phyloP scores from a whole-genome alignment of 371 early-diverging fungal genomes.

The Mucor sp. region DNA sequence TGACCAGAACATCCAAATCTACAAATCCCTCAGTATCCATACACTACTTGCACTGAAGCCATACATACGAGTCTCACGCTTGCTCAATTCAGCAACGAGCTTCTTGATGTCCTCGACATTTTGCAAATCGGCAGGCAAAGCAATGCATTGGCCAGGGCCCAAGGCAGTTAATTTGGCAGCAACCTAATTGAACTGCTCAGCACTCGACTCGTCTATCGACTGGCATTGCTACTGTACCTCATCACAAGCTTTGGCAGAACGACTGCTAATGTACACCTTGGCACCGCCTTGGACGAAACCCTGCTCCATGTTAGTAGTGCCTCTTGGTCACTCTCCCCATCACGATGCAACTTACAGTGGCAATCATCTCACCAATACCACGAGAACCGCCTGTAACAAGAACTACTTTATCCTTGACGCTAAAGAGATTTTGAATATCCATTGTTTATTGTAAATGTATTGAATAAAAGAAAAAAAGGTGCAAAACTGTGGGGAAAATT shows the following conservation, averaged over 20 bases:
- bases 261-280: slow-evolving; percentile 75
- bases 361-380: slow-evolving; percentile 78
- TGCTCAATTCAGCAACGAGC: slow-evolving; percentile 60
- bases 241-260: slow-evolving; percentile 65
- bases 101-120: slow-evolving; percentile 59
- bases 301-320: slow-evolving; percentile 14
- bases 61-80: slow-evolving; percentile 59
- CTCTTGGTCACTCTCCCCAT: neutral
- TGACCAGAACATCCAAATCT: slow-evolving; percentile 84
- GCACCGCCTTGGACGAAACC: slow-evolving; percentile 79
- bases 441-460: slow-evolving; percentile 24
- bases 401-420: slow-evolving; percentile 85
- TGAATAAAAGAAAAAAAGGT: neutral
- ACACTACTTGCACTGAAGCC: neutral
- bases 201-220: neutral
- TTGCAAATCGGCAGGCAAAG: slow-evolving; percentile 80
- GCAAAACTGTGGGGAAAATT: slow-evolving; percentile 10
- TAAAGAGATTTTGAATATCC: slow-evolving; percentile 68
- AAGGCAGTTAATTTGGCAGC: slow-evolving; percentile 59
- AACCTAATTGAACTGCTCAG: slow-evolving; percentile 17
- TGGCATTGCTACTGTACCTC: slow-evolving; percentile 30
- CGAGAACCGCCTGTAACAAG: slow-evolving; percentile 91
- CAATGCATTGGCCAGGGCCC: slow-evolving; percentile 75
- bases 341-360: slow-evolving; percentile 39
- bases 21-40: neutral